phyloP scores from a whole-genome alignment of 768 basidiomycete species.

The Macrolepiota fuliginosa region DNA sequence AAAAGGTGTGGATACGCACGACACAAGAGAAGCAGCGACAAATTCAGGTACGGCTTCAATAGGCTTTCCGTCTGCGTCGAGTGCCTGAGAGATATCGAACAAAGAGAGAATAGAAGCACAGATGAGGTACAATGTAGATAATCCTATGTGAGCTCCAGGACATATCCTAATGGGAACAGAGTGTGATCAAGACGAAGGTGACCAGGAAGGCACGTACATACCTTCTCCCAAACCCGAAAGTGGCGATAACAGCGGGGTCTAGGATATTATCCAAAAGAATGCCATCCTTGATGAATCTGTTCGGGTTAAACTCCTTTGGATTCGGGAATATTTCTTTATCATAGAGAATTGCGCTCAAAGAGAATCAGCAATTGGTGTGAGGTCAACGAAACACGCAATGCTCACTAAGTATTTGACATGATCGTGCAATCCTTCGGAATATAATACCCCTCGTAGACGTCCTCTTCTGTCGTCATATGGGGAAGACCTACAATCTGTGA shows the following conservation, averaged over 20 bases:
- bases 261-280: conserved; percentile 21
- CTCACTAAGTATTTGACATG: conserved; percentile 17
- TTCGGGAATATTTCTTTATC: conserved; percentile 19
- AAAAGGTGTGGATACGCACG: neutral
- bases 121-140: neutral
- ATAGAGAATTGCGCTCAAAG: neutral
- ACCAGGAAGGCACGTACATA: neutral
- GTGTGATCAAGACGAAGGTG: neutral
- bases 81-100: conserved; percentile 17
- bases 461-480: conserved; percentile 31
- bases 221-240: conserved; percentile 32
- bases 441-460: conserved; percentile 35
- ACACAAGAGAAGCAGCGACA: neutral
- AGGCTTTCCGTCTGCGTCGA: conserved; percentile 8
- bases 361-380: no score
- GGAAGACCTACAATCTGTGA: conserved; percentile 28
- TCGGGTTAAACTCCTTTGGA: conserved; percentile 19
- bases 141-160: conserved; percentile 8
- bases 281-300: conserved; percentile 19
- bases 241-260: conserved; percentile 20
- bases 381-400: neutral
- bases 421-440: conserved; percentile 25
- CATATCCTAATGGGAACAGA: conserved; percentile 2
- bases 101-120: conserved; percentile 14
- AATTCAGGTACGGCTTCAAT: neutral